Percentiles rank a stretch among this genome's conserved stretches.
Conservation (phyloP, 129 eudicot species). For the Rutidosis leptorrhynchoides region DNA sequence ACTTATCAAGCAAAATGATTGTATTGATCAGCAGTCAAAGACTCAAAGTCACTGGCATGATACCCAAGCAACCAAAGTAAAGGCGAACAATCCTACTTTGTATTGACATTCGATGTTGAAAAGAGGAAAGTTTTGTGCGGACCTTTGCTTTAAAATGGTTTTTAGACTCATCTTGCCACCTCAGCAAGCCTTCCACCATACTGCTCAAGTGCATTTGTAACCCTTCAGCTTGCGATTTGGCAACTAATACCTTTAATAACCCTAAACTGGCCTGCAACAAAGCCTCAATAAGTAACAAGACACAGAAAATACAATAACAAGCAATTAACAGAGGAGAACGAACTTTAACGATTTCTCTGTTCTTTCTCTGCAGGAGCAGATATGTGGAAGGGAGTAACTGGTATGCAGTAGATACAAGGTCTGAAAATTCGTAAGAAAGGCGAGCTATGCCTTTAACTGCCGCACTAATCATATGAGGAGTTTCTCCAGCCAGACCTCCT, state of each 20-base stretch:
- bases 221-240: constrained; percentile 82
- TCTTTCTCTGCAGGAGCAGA: constrained; percentile 77
- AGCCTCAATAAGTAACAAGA: no score
- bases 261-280: constrained; percentile 83
- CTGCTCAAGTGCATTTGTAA: constrained; percentile 57
- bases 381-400: constrained; percentile 71
- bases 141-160: constrained; percentile 97
- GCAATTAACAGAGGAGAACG: no score
- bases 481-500: constrained; percentile 82
- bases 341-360: constrained; percentile 81
- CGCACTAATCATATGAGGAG: constrained; percentile 97
- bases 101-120: background rate
- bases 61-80: no score
- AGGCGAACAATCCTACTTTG: background rate
- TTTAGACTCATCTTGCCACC: constrained; percentile 70
- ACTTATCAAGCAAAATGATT: no score
- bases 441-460: constrained; percentile 95
- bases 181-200: constrained; percentile 77
- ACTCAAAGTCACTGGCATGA: no score
- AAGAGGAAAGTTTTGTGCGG: background rate
- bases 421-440: constrained; percentile 86
- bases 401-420: constrained; percentile 75
- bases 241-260: constrained; percentile 81
- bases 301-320: background rate
- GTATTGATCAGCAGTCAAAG: no score